phyloP scores from a whole-genome alignment of 2,329 filamentous ascomycete species.

The Ceratocystis destructans region DNA sequence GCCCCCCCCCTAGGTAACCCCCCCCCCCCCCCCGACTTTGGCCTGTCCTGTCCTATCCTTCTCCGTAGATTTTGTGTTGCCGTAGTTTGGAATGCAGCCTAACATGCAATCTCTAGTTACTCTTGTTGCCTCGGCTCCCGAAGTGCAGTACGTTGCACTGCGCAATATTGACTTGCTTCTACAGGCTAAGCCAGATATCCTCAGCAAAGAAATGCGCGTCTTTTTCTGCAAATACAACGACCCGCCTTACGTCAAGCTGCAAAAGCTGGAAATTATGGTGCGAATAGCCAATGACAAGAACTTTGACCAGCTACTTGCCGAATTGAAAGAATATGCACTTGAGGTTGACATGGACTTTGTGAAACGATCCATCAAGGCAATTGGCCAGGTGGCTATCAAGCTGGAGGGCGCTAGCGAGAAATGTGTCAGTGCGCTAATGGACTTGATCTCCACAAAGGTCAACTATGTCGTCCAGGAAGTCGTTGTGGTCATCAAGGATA shows the following conservation, averaged over 20 bases:
- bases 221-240: conserved; percentile 99
- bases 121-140: conserved; percentile 83
- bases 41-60: no score
- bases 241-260: conserved; percentile 89
- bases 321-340: conserved; percentile 91
- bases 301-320: conserved; percentile 83
- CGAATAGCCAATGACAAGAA: conserved; percentile 96
- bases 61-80: neutral
- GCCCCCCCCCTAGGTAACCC: conserved; percentile 72
- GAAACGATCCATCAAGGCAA: conserved; percentile 82
- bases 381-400: conserved; percentile 97
- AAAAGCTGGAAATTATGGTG: conserved; percentile 98
- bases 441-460: conserved; percentile 92
- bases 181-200: conserved; percentile 89
- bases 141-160: conserved; percentile 94
- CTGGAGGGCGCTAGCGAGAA: conserved; percentile 90
- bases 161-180: conserved; percentile 91
- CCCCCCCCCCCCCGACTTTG: conserved; percentile 22
- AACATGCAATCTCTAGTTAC: conserved; percentile 49
- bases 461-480: conserved; percentile 99
- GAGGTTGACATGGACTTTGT: conserved; percentile 99
- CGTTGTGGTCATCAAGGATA: conserved; percentile 97
- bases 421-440: conserved; percentile 84
- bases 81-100: neutral
- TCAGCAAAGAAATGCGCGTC: conserved; percentile 92